These are phyloP conservation scores for Geotrichum siamense DNA, from an alignment of 1,139 yeast genomes.

Conservation along the genomic window DNA sequence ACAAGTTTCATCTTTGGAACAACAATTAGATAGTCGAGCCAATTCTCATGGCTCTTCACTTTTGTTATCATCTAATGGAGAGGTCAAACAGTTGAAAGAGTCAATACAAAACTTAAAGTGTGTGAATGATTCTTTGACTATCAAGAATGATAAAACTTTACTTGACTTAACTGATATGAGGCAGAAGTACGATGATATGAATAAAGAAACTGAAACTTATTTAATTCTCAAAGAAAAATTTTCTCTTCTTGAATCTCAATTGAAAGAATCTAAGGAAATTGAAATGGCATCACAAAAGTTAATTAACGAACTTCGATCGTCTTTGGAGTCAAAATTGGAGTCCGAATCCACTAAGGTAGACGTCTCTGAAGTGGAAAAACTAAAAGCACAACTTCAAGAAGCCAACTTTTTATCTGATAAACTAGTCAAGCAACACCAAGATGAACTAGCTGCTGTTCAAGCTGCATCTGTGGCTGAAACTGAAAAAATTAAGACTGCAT, in stretches of 20 bases:
- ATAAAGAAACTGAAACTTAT: background rate
- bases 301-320: background rate
- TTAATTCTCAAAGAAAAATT: background rate
- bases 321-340: background rate
- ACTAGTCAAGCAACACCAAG: background rate
- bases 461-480: background rate
- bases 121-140: background rate
- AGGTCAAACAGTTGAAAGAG: background rate
- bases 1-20: background rate
- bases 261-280: background rate
- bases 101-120: background rate
- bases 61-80: background rate
- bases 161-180: background rate
- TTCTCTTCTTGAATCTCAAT: background rate
- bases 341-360: background rate
- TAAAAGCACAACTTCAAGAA: background rate
- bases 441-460: background rate
- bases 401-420: background rate
- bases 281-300: background rate
- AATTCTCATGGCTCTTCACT: background rate
- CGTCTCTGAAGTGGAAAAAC: background rate
- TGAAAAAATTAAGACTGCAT: background rate
- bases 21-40: background rate
- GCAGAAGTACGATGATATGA: background rate
- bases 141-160: background rate